Evolutionary conservation across 2,329 filamentous ascomycete genomes (phyloP).

Genomic region (Talaromyces pinophilus): DNA sequence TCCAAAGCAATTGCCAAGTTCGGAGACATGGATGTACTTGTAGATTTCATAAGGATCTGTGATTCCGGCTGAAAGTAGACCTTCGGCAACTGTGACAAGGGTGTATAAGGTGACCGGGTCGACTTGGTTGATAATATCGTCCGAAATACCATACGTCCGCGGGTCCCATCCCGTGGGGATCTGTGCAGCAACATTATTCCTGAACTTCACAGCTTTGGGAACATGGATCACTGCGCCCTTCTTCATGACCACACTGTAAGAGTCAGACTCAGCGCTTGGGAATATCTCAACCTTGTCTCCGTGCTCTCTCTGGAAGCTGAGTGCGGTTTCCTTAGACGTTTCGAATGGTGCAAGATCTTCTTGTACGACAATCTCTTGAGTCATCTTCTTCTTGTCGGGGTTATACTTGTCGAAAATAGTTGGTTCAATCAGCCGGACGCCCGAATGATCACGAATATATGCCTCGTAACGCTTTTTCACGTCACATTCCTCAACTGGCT

Average conservation of each 20-base stretch:
- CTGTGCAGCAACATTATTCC: slow-evolving; percentile 94
- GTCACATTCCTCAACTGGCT: slow-evolving; percentile 96
- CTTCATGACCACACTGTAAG: slow-evolving; percentile 90
- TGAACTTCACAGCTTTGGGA: slow-evolving; percentile 94
- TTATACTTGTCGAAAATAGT: slow-evolving; percentile 97
- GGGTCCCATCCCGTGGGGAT: slow-evolving; percentile 94
- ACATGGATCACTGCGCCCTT: slow-evolving; percentile 95
- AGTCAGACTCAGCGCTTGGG: slow-evolving; percentile 86
- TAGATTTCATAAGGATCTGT: slow-evolving; percentile 99
- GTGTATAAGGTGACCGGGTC: slow-evolving; percentile 95
- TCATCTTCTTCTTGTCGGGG: slow-evolving; percentile 92
- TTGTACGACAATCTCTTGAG: slow-evolving; percentile 96
- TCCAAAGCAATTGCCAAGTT: slow-evolving; percentile 96
- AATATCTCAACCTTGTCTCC: slow-evolving; percentile 97
- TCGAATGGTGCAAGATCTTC: slow-evolving; percentile 97
- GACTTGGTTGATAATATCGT: slow-evolving; percentile 96
- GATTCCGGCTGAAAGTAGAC: slow-evolving; percentile 87
- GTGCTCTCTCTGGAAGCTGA: slow-evolving; percentile 95
- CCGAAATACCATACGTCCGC: slow-evolving; percentile 91
- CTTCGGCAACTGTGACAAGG: slow-evolving; percentile 88
- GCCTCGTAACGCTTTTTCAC: slow-evolving; percentile 97
- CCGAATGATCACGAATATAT: slow-evolving; percentile 90
- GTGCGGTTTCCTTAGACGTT: slow-evolving; percentile 91
- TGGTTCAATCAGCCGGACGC: slow-evolving; percentile 95
- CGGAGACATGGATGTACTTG: slow-evolving; percentile 97